Base-by-base conservation (phyloP, 208 protist species). In the Leishmania tropica region DNA sequence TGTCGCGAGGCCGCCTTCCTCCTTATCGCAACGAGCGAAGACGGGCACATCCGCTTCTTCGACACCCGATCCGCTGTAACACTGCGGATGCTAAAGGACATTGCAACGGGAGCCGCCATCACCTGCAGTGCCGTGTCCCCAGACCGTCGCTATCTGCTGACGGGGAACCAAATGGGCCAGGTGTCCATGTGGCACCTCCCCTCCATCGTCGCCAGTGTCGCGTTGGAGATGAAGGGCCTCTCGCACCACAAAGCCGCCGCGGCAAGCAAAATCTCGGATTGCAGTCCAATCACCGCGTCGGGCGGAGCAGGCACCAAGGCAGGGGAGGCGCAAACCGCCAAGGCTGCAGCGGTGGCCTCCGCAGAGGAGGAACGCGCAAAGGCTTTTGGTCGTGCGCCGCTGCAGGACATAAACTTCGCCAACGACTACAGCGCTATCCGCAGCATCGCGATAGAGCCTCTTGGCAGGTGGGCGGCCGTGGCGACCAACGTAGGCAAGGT, bases 41-140 rank as follows among this genome's bases (percentile, higher is more conserved):
- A 97, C 75, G 94, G 94, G 4, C 91, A 95, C 81, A 88, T 97
- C 31, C 93, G 92, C 45, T 95, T 97, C 78, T 95, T 97, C 81
- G 92, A 95, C 78, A 81, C 85, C 1, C 77, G 84, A 48, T 88
- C 85, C 37, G 58, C 84, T 6, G 88, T 76, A 28, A 86, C 90
- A 60, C 80, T 97, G 83, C 81, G 85, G 28, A 64, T 96, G 37
- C 40, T 97, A 2, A 92, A 92, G 71, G 92, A 96, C 72, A 95
- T 96, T 76, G 48, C 86, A 3, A 96, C 92, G 19, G 90, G 92
- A 1, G 92, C 88, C 51, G 88, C 94, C 45, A 96, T 97, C 81
- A 97, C 94, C 6, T 96, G 92, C 85, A 94, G 91, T 64, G 86
- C 90, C 0, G 51, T 96, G 15, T 95, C 92, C 5, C 89, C 92